These are phyloP conservation scores for Candida pini DNA, from an alignment of 805 yeast genomes.

Conservation along the genomic window DNA sequence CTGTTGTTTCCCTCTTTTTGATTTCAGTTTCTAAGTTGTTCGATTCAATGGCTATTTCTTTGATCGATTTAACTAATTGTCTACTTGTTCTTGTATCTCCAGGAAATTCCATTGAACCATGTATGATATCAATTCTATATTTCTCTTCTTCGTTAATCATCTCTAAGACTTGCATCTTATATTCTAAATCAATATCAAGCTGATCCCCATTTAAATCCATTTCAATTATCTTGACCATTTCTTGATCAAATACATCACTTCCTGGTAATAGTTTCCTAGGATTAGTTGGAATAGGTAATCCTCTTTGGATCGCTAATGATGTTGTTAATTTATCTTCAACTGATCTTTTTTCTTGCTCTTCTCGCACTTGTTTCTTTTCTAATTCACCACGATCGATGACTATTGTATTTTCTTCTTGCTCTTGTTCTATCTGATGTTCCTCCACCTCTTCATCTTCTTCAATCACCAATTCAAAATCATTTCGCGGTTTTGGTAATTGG, in stretches of 20 bases:
- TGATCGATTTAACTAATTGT: conserved; percentile 9
- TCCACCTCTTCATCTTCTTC: conserved; percentile 26
- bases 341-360: background rate
- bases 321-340: background rate
- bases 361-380: background rate
- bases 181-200: background rate
- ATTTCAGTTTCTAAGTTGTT: conserved; percentile 28
- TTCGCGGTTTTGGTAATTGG: conserved; percentile 20
- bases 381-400: conserved; percentile 32
- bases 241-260: conserved; percentile 1
- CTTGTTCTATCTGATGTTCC: conserved; percentile 5
- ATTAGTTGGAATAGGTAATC: background rate
- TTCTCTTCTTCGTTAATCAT: conserved; percentile 4
- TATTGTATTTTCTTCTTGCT: conserved; percentile 39
- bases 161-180: conserved; percentile 1
- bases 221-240: conserved; percentile 5
- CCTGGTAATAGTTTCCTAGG: background rate
- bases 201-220: background rate
- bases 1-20: conserved; percentile 20
- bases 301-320: background rate
- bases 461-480: conserved; percentile 39
- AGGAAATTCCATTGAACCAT: no score
- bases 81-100: conserved; percentile 14
- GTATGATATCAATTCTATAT: conserved; percentile 5
- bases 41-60: conserved; percentile 15